Evolutionary conservation across 2,329 filamentous ascomycete species (phyloP), one percentile per base, ranked within the genome.

Genomic region (Aspergillus cejpii): DNA sequence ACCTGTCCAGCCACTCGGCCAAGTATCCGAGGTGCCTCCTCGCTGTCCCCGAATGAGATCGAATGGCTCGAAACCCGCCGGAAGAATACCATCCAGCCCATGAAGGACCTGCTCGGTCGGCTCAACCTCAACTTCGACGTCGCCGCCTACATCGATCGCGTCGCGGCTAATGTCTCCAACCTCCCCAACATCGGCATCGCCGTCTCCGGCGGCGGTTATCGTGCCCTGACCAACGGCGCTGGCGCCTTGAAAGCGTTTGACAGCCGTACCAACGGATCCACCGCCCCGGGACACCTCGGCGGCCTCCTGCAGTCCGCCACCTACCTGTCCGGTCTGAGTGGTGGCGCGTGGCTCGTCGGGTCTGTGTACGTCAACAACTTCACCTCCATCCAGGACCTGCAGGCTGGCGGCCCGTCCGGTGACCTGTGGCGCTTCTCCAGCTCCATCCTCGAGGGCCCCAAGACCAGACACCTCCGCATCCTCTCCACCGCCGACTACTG

Each of bases 261-360:
- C 63, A 77, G 67, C 56, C 78, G 88, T 19, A 88, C 84, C 0
- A 63, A 72, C 0, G 77, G 78, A 43, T 72, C 81, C 1, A 83
- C 78, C 0, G 67, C 55, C 3, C 12, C 37, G 6, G 53, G 53
- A 8, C 51, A 55, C 5, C 46, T 55, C 3, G 61, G 87, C 40
- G 88, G 88, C 4, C 68, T 94, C 52, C 70, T 94, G 48, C 88
- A 94, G 70, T 76, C 85, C 4, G 68, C 85, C 0, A 94, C 87
- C 0, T 94, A 94, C 62, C 65, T 92, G 11, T 76, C 87, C 3
- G 88, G 86, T 10, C 73, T 94, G 3, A 90, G 85, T 5, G 88
- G 88, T 20, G 88, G 87, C 45, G 81, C 82, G 39, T 94, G 88
- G 88, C 73, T 94, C 12, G 79, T 94, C 6, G 85, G 86, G 15